Conservation (phyloP, 2,329 filamentous ascomycete species). For the Neurospora sp. region DNA sequence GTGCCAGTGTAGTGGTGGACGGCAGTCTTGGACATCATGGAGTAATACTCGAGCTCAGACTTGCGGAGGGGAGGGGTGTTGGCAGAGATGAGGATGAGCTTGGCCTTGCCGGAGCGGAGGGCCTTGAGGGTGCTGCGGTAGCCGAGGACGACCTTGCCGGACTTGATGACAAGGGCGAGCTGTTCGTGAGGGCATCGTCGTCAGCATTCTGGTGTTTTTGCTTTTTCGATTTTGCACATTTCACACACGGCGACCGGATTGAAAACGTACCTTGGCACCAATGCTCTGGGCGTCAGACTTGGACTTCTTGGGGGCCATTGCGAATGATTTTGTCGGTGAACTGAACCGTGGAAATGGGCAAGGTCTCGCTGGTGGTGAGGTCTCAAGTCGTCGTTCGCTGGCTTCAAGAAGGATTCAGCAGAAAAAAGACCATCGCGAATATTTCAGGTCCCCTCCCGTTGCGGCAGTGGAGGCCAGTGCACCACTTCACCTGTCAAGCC, state of each 20-base stretch:
- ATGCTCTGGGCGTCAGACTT: slow-evolving; percentile 76
- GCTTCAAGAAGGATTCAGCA: slow-evolving; percentile 1
- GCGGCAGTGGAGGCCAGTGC: neutral
- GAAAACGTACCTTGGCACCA: slow-evolving; percentile 37
- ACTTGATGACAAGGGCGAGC: slow-evolving; percentile 55
- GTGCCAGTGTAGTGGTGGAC: slow-evolving; percentile 98
- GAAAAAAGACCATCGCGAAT: slow-evolving; percentile 3
- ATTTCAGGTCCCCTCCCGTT: neutral
- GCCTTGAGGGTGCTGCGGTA: slow-evolving; percentile 76
- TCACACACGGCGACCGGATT: neutral
- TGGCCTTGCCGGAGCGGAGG: slow-evolving; percentile 92
- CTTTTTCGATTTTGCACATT: neutral
- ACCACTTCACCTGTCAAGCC: neutral
- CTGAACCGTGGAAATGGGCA: slow-evolving; percentile 8
- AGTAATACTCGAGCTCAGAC: slow-evolving; percentile 90
- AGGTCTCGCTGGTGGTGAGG: slow-evolving; percentile 10
- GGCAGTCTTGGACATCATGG: slow-evolving; percentile 84
- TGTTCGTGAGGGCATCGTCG: neutral
- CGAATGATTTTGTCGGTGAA: slow-evolving; percentile 26
- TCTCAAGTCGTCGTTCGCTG: slow-evolving; percentile 3
- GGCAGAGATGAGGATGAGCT: slow-evolving; percentile 69
- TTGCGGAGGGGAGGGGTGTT: slow-evolving; percentile 98
- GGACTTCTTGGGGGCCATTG: slow-evolving; percentile 61
- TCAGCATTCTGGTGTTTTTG: neutral
- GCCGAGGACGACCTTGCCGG: slow-evolving; percentile 70